Evolutionary conservation across 495 filamentous ascomycete species (phyloP).

Genomic region (Penicillium parvum): DNA sequence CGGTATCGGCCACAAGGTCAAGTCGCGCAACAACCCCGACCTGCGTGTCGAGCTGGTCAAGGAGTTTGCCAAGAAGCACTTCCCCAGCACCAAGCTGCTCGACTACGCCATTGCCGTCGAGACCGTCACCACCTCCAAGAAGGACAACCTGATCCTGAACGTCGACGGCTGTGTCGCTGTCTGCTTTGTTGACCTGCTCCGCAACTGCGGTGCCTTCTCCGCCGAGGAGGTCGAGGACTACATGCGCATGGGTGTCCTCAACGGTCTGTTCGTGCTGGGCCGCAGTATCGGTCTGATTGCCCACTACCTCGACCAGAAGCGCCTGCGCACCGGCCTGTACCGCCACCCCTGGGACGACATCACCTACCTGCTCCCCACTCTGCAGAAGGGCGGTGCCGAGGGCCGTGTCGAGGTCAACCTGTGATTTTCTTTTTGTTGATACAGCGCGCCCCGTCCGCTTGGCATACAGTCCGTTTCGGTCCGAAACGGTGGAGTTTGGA

Average conservation of each 20-base stretch:
- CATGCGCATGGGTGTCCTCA: conserved; percentile 89
- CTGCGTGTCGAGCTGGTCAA: conserved; percentile 98
- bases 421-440: conserved; percentile 38
- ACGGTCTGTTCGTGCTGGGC: conserved; percentile 97
- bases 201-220: conserved; percentile 94
- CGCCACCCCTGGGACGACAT: conserved; percentile 98
- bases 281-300: conserved; percentile 97
- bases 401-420: conserved; percentile 87
- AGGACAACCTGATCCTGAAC: conserved; percentile 99
- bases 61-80: conserved; percentile 95
- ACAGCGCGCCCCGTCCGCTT: conserved; percentile 31
- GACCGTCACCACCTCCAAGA: conserved; percentile 97
- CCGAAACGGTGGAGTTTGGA: conserved; percentile 44
- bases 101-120: conserved; percentile 98
- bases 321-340: conserved; percentile 95
- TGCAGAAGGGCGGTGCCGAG: conserved; percentile 72
- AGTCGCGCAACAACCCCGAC: conserved; percentile 99
- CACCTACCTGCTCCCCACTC: conserved; percentile 86
- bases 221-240: conserved; percentile 54
- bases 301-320: conserved; percentile 99
- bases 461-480: conserved; percentile 33
- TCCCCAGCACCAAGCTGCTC: conserved; percentile 93
- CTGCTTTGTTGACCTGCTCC: conserved; percentile 96
- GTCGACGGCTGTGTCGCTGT: conserved; percentile 97
- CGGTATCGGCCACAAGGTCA: conserved; percentile 97